Percentiles rank a stretch among this genome's conserved stretches.
Evolutionary conservation across 805 yeast genomes (phyloP).

Genomic region (Yarrowia sp.): DNA sequence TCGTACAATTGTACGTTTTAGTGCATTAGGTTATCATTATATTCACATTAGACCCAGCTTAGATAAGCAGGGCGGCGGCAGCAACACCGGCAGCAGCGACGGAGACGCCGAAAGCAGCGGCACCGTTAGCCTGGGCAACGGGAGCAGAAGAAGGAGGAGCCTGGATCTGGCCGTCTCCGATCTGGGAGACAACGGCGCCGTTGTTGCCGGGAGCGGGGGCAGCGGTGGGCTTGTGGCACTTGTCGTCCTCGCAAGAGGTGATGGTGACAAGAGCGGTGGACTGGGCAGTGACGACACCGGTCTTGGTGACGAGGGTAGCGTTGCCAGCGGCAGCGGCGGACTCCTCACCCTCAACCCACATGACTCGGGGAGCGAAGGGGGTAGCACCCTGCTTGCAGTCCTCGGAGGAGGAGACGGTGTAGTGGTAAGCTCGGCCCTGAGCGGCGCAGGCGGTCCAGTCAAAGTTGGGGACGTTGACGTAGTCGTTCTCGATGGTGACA

Average conservation of each 20-base stretch:
- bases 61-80: slow-evolving; percentile 19
- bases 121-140: slow-evolving; percentile 18
- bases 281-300: slow-evolving; percentile 13
- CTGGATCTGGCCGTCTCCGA: slow-evolving; percentile 19
- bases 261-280: slow-evolving; percentile 26
- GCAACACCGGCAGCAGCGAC: slow-evolving; percentile 10
- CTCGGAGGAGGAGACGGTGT: not conserved
- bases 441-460: slow-evolving; percentile 3
- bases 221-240: slow-evolving; percentile 19
- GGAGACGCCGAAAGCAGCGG: slow-evolving; percentile 7
- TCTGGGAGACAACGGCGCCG: slow-evolving; percentile 7
- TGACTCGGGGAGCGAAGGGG: slow-evolving; percentile 13
- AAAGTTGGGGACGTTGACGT: not conserved
- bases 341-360: not conserved
- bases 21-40: too few species aligned
- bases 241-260: slow-evolving; percentile 25
- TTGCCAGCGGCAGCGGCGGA: not conserved
- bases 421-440: not conserved
- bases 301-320: slow-evolving; percentile 8
- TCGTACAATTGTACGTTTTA: too few species aligned
- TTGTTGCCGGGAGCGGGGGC: slow-evolving; percentile 24
- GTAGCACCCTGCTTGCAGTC: slow-evolving; percentile 2
- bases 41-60: too few species aligned
- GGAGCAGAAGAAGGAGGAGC: slow-evolving; percentile 16
- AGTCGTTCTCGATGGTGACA: not conserved